Evolutionary conservation across 2,329 filamentous ascomycete genomes (phyloP).

Genomic region (Waltergamsia citrina): DNA sequence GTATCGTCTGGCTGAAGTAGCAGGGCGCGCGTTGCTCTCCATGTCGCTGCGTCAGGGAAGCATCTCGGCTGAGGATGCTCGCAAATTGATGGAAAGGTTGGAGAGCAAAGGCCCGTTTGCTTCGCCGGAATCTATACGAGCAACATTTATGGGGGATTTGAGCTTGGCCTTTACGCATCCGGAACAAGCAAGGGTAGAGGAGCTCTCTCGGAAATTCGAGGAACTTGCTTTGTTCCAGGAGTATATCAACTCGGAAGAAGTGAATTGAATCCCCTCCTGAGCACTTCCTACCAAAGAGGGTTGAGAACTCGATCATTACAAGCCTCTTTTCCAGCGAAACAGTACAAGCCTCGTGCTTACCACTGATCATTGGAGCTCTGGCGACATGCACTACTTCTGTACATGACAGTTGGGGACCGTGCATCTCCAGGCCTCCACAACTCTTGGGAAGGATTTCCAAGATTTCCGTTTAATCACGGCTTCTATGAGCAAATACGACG

Average conservation of each 20-base stretch:
- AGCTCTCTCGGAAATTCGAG: constrained; percentile 18
- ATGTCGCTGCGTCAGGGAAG: constrained; percentile 22
- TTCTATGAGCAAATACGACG: no score
- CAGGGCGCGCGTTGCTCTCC: constrained; percentile 21
- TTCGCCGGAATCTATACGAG: constrained; percentile 11
- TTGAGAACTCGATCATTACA: no score
- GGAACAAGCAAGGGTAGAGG: constrained; percentile 18
- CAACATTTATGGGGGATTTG: constrained; percentile 23
- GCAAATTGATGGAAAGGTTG: constrained; percentile 15
- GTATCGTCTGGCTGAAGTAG: constrained; percentile 23
- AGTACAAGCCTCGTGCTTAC: no score
- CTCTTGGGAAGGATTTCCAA: no score
- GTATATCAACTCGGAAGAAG: constrained; percentile 6
- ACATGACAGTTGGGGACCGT: no score
- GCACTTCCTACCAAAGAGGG: no score
- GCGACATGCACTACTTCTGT: no score
- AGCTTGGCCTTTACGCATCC: constrained; percentile 18
- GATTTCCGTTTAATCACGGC: no score
- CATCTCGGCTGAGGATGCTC: constrained; percentile 17
- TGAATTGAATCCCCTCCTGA: constrained; percentile 1
- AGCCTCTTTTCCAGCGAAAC: no score
- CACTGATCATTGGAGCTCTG: no score
- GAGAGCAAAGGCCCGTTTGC: constrained; percentile 8
- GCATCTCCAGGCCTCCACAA: no score
- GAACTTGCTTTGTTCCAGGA: constrained; percentile 18